Base-by-base conservation (phyloP, 768 basidiomycete genomes). In the Ramaria sp. region DNA sequence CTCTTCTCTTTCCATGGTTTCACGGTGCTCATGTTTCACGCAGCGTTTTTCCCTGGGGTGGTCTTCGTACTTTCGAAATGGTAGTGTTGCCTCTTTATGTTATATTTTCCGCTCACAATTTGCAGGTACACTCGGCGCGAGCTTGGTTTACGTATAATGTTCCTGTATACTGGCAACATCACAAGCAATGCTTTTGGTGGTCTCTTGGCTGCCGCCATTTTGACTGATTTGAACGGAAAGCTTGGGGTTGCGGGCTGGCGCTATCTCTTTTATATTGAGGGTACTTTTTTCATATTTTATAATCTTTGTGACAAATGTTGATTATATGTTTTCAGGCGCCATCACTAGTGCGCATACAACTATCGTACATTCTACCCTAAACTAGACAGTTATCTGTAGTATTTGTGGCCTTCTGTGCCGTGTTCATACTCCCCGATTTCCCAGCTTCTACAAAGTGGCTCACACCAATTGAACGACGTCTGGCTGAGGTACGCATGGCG, bases 111-210 rank as follows among this genome's bases (percentile, higher is more conserved):
- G 56, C 67, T 16, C 55, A 66, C 24, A 59, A 69, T 27, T 64
- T 62, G 36, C 81, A 52, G 88, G 88, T 90, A 90, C 71, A 85
- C 73, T 55, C 76, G 77, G 41, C 72, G 70, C 28, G 88, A 90
- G 62, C 71, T 90, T 38, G 87, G 84, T 37, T 69, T 80, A 48
- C 73, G 85, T 51, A 83, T 77, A 12, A 82, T 85, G 6, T 62
- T 84, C 42, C 71, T 89, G 30, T 77, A 76, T 38, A 86, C 85
- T 57, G 88, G 88, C 22, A 80, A 75, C 61, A 71, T 90, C 27
- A 80, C 89, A 49, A 81, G 79, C 55, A 92, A 90, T 71, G 88
- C 87, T 0, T 88, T 90, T 63, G 88, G 88, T 3, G 75, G 85
- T 2, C 69, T 91, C 10, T 77, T 91, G 51, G 85, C 88, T 12